Conservation (phyloP, 345 rosid species). For the Lepidium sativum region DNA sequence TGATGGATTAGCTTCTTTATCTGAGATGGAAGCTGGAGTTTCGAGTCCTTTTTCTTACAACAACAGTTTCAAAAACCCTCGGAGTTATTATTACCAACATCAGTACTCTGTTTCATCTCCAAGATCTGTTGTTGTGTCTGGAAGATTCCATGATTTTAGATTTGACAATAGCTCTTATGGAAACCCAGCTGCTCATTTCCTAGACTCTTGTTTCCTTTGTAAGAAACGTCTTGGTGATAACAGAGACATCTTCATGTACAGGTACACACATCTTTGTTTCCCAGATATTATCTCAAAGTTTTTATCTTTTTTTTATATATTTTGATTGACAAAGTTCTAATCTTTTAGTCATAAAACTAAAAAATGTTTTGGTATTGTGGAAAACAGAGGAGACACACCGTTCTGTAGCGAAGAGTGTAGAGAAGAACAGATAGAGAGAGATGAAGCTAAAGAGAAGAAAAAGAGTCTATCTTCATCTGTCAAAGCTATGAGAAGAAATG, state of each 20-base stretch:
- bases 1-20: neutral
- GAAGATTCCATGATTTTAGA: constrained; percentile 47
- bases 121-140: constrained; percentile 25
- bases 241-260: constrained; percentile 84
- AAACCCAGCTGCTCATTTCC: constrained; percentile 45
- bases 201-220: constrained; percentile 63
- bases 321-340: neutral
- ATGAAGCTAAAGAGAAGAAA: constrained; percentile 56
- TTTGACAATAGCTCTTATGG: constrained; percentile 26
- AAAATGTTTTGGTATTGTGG: neutral
- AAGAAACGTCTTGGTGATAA: constrained; percentile 55
- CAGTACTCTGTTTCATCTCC: constrained; percentile 39
- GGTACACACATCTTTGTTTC: constrained; percentile 26
- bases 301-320: neutral
- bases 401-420: constrained; percentile 91
- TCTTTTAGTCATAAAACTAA: neutral
- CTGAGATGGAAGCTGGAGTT: constrained; percentile 27
- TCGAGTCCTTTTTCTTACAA: constrained; percentile 32
- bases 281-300: neutral
- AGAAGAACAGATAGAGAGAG: constrained; percentile 66
- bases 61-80: constrained; percentile 16
- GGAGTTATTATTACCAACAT: constrained; percentile 13
- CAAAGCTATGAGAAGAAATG: constrained; percentile 46
- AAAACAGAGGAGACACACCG: constrained; percentile 74
- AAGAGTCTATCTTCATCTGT: constrained; percentile 53